Evolutionary conservation across 2,329 filamentous ascomycete species (phyloP), one percentile per base, ranked within the genome.

Genomic region (Phialophora chinensis): DNA sequence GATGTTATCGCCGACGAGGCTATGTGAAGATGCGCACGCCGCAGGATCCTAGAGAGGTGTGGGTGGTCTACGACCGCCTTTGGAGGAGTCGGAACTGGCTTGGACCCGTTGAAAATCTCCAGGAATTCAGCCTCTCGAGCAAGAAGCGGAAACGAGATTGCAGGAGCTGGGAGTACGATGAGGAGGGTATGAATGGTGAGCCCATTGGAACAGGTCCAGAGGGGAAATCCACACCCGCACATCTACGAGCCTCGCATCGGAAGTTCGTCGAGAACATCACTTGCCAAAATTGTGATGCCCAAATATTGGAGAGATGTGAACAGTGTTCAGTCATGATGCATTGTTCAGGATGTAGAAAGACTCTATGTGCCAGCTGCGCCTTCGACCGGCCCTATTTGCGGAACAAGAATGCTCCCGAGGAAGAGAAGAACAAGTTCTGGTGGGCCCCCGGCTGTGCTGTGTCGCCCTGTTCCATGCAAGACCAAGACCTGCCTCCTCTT

Each of bases 241-340:
- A 87, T 76, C 74, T 85, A 12, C 81, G 85, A 47, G 79, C 75
- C 63, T 86, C 84, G 68, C 84, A 87, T 72, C 79, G 71, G 53
- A 79, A 77, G 3, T 87, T 87, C 69, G 77, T 86, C 14, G 79
- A 86, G 25, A 77, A 83, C 44, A 76, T 86, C 70, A 82, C 81
- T 62, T 87, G 85, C 72, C 80, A 86, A 56, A 80, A 82, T 64
- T 87, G 85, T 75, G 78, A 79, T 57, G 83, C 85, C 52, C 72
- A 76, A 35, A 86, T 87, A 52, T 73, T 80, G 49, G 85, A 87
- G 73, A 77, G 85, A 57, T 87, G 85, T 72, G 85, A 87, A 74
- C 85, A 86, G 66, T 87, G 85, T 74, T 87, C 85, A 65, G 84
- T 87, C 17, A 78, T 85, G 70, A 87, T 87, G 85, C 85, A 87